Base-by-base conservation (phyloP, 169 alveolate species). In the Plasmodium billcollinsi region DNA sequence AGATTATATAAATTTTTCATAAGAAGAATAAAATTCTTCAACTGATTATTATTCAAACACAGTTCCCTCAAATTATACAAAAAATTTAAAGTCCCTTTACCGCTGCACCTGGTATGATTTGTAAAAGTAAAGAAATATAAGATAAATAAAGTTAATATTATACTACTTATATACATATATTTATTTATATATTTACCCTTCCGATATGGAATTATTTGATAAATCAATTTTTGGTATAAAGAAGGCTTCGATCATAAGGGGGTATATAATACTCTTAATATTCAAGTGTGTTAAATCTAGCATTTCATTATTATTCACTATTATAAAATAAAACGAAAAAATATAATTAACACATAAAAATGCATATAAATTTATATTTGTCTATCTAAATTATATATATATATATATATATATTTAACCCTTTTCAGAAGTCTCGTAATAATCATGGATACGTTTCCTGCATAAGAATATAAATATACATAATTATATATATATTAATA, bases 1-100 rank as follows among this genome's bases (percentile, higher is more conserved):
- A 80, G 90, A 61, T 80, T 80, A 72, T 80, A 63, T 62, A 80
- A 80, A 69, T 80, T 80, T 56, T 67, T 80, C 90, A 80, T 80
- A 39, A 80, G 85, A 12, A 24, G 24, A 12, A 33, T 61, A 26
- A 80, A 49, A 26, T 63, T 20, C 5, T 80, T 66, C 70, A 80
- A 67, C 70, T 80, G 21, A 56, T 80, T 80, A 43, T 67, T 71
- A 47, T 56, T 33, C 50, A 80, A 69, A 69, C 70, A 18, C 43
- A 80, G 62, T 50, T 80, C 90, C 83, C 20, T 80, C 39, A 80
- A 50, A 63, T 80, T 80, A 59, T 80, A 80, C 24, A 80, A 69
- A 80, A 80, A 80, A 62, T 80, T 80, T 56, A 80, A 33, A 4
- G 90, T 69, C 43, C 43, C 67, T 58, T 80, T 80, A 9, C 90